Evolutionary conservation across 306 rosid genomes (phyloP).

Genomic region (Medicago arabica): DNA sequence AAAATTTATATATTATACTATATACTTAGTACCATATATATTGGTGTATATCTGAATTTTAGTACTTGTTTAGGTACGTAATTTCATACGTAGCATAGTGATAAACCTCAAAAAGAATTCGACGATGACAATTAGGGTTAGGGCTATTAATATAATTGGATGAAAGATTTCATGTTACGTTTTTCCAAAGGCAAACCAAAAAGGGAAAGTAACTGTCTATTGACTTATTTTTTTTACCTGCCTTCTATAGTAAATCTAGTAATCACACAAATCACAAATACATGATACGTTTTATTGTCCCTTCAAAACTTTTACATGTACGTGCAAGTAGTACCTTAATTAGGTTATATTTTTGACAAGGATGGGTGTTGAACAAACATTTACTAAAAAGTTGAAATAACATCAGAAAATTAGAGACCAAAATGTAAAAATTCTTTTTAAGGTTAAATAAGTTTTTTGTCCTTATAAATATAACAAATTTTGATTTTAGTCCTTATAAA

Average conservation of each 20-base stretch:
- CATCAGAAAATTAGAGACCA: too few species aligned
- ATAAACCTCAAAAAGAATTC: too few species aligned
- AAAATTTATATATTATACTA: conserved; percentile 7
- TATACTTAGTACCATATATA: neutral
- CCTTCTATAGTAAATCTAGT: conserved; percentile 33
- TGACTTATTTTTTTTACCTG: conserved; percentile 41
- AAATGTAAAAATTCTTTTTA: too few species aligned
- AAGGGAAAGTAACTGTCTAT: conserved; percentile 38
- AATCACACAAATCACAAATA: conserved; percentile 27
- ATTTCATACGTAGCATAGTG: neutral
- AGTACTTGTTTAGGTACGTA: conserved; percentile 28
- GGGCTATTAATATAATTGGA: neutral
- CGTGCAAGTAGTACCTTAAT: neutral
- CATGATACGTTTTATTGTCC: neutral
- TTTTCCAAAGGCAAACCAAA: conserved; percentile 21
- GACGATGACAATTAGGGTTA: neutral
- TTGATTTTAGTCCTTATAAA: too few species aligned
- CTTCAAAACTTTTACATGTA: neutral
- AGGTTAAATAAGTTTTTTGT: too few species aligned
- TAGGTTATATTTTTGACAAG: too few species aligned
- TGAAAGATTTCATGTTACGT: conserved; percentile 27
- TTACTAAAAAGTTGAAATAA: too few species aligned
- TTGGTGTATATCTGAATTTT: conserved; percentile 27
- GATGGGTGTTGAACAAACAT: too few species aligned
- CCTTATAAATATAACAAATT: too few species aligned